Evolutionary conservation across 768 basidiomycete genomes (phyloP).

Genomic region (Tricholoma terreum): DNA sequence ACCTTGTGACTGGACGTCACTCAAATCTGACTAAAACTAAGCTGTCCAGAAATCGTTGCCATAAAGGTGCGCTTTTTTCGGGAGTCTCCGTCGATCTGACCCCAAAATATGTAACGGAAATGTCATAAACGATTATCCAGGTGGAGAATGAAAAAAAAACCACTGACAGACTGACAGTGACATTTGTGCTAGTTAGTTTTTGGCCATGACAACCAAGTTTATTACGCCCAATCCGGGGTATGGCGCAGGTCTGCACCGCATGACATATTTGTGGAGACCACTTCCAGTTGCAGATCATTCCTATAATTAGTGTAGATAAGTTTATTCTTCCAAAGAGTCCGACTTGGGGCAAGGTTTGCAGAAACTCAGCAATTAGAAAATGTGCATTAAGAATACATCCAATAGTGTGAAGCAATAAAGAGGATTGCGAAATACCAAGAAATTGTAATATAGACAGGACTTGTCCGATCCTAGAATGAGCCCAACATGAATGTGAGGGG

Average conservation of each 20-base stretch:
- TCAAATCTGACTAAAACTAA: too few relatives aligned
- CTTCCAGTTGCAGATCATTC: not conserved
- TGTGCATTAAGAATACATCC: slow-evolving; percentile 11
- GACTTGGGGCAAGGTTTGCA: not conserved
- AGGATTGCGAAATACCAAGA: not conserved
- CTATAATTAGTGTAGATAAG: too few relatives aligned
- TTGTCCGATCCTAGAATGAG: slow-evolving; percentile 1
- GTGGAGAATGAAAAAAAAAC: too few relatives aligned
- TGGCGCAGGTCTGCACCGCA: not conserved
- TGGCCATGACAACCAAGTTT: not conserved
- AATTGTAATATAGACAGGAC: not conserved
- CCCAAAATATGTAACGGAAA: too few relatives aligned
- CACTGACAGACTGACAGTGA: not conserved
- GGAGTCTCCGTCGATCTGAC: not conserved
- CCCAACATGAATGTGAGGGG: not conserved
- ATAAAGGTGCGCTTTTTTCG: too few relatives aligned
- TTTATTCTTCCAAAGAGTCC: not conserved
- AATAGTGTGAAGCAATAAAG: slow-evolving; percentile 4
- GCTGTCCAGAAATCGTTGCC: too few relatives aligned
- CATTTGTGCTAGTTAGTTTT: not conserved
- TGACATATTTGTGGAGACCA: not conserved
- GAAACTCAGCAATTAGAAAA: not conserved
- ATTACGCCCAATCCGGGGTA: too few relatives aligned
- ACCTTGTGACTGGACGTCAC: too few relatives aligned
- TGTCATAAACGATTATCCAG: too few relatives aligned